Conservation (phyloP, 2,329 filamentous ascomycete genomes). For the Botrytis sinoallii region DNA sequence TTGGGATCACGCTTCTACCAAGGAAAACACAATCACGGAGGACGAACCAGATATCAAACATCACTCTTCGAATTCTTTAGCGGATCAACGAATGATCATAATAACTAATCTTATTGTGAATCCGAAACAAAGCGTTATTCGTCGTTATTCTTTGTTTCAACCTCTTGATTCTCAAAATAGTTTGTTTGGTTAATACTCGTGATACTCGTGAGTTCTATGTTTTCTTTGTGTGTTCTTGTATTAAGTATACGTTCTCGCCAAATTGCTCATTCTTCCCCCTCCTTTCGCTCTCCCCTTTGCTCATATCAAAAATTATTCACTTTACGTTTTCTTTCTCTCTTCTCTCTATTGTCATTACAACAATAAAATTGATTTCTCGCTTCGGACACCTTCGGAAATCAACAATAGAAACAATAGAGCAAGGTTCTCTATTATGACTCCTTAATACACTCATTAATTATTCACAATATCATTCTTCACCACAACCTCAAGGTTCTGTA, state of each 20-base stretch:
- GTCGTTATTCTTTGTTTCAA: neutral
- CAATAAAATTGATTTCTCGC: neutral
- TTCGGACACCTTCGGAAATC: neutral
- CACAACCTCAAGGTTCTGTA: neutral
- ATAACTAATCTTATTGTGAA: neutral
- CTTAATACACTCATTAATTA: conserved; percentile 2
- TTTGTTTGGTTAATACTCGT: neutral
- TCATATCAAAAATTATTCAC: conserved; percentile 1
- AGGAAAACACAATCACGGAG: neutral
- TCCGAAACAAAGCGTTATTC: conserved; percentile 7
- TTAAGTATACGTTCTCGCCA: conserved; percentile 1
- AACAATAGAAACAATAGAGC: conserved; percentile 16
- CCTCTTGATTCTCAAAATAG: conserved; percentile 12
- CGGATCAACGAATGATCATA: neutral
- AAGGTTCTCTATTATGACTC: conserved; percentile 17
- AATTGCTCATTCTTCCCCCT: neutral
- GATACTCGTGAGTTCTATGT: neutral
- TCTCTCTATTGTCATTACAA: conserved; percentile 8
- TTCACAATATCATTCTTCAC: conserved; percentile 2
- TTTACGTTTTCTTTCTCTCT: neutral
- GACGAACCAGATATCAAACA: conserved; percentile 7
- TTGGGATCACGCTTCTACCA: neutral
- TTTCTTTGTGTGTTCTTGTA: neutral
- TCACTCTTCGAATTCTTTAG: neutral
- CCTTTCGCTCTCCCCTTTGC: neutral